phyloP scores from a whole-genome alignment of 768 basidiomycete species.

The Suillus variegatus region DNA sequence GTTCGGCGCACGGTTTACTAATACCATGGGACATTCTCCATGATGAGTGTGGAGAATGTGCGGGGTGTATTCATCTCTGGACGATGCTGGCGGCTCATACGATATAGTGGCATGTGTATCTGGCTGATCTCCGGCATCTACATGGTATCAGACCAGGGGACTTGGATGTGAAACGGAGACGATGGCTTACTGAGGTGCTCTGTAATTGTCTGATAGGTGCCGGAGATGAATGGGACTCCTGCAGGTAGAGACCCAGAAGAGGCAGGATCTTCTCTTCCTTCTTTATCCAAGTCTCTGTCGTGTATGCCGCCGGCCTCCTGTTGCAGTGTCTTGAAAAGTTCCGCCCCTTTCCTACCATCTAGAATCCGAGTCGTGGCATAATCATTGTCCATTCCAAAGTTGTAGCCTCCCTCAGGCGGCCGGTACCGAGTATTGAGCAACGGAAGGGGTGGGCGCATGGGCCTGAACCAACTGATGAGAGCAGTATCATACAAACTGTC shows the following conservation, averaged over 20 bases:
- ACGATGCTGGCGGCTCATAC: conserved; percentile 25
- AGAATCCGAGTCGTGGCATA: conserved; percentile 30
- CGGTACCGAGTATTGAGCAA: conserved; percentile 35
- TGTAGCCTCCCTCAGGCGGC: conserved; percentile 37
- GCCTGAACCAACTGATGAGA: conserved; percentile 59
- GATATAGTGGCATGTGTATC: conserved; percentile 33
- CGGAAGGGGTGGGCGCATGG: conserved; percentile 48
- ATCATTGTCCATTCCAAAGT: conserved; percentile 34
- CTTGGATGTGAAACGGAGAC: not conserved
- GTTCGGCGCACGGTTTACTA: conserved; percentile 63
- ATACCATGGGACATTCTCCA: conserved; percentile 59
- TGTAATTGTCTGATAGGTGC: conserved; percentile 38
- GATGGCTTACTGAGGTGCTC: conserved; percentile 38
- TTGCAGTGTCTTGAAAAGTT: conserved; percentile 23
- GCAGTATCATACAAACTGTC: conserved; percentile 70
- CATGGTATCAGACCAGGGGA: conserved; percentile 13
- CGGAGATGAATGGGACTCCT: conserved; percentile 28
- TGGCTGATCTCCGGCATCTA: conserved; percentile 37
- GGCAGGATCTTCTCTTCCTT: not conserved
- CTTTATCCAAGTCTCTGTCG: conserved; percentile 7
- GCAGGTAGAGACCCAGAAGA: not conserved
- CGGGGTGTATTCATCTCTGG: conserved; percentile 56
- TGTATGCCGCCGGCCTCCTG: conserved; percentile 14
- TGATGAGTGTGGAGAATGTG: conserved; percentile 62
- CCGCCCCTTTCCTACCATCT: conserved; percentile 26